Base-by-base conservation (phyloP, 345 rosid genomes). In the Noccaea bulbosa region DNA sequence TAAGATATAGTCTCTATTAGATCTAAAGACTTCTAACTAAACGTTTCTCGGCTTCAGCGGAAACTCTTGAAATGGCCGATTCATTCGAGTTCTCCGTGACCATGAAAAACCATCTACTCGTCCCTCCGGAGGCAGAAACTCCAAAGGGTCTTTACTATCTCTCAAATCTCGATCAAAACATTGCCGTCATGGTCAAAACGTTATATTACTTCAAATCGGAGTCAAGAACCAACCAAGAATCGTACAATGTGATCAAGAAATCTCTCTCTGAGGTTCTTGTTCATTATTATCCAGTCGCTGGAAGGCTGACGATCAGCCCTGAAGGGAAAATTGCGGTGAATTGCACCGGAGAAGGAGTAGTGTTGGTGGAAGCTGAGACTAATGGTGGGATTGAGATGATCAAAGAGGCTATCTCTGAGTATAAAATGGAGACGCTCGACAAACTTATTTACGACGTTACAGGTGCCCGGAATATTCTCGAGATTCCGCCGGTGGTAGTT, bases 321-420 rank as follows among this genome's bases (percentile, higher is more conserved):
- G 90, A 85, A 53, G 90, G 90, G 59, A 89, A 89, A 84, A 84
- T 83, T 52, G 85, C 83, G 11, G 85, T 89, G 52, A 79, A 89
- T 60, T 89, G 97, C 81, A 86, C 84, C 0, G 90, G 85, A 14
- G 90, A 89, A 11, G 97, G 96, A 39, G 93, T 85, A 44, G 82
- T 89, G 37, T 76, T 92, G 88, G 90, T 92, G 11, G 96, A 86
- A 72, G 93, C 92, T 72, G 90, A 87, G 61, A 83, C 96, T 3
- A 69, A 80, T 41, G 85, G 81, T 57, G 61, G 59, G 0, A 57
- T 92, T 1, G 77, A 74, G 7, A 84, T 78, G 12, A 70, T 89
- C 0, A 50, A 41, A 61, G 86, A 84, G n/a, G 93, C 88, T 71
- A 77, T 76, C 17, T 71, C 90, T n/a, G 83, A 86, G 74, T 86